A percentile compares a stretch with the other conserved stretches of the same genome.
Conservation (phyloP, 192 early-diverging fungal species). For the Podochytrium sp. region DNA sequence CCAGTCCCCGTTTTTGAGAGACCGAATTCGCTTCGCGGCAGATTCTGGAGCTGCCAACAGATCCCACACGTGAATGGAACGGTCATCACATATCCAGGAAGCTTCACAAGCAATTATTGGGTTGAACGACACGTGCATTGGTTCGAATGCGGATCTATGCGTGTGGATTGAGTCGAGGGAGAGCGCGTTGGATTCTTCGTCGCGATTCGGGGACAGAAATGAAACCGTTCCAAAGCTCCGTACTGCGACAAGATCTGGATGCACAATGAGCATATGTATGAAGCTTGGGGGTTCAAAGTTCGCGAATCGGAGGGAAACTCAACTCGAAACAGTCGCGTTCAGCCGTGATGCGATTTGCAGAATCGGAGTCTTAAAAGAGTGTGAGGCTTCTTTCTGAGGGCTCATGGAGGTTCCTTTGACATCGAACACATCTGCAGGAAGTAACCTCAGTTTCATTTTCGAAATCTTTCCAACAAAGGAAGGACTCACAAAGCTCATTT, state of each 20-base stretch:
- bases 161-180: not conserved
- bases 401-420: not conserved
- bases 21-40: not conserved
- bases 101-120: conserved; percentile 19
- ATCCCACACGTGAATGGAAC: conserved; percentile 19
- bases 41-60: not conserved
- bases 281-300: not conserved
- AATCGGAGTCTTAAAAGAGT: conserved; percentile 22
- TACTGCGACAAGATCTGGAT: conserved; percentile 14
- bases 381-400: not conserved
- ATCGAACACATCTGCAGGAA: not conserved
- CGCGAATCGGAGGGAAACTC: not conserved
- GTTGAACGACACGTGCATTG: conserved; percentile 18
- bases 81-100: conserved; percentile 21
- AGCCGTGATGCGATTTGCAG: conserved; percentile 9
- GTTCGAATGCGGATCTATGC: not conserved
- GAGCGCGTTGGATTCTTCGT: not conserved
- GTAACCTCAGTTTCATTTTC: not conserved
- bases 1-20: not conserved
- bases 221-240: conserved; percentile 3
- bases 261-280: not conserved
- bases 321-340: not conserved
- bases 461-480: not conserved
- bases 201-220: not conserved
- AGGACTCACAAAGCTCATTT: conserved; percentile 16